Evolutionary conservation across 768 basidiomycete genomes (phyloP).

Genomic region (Russula virescens): DNA sequence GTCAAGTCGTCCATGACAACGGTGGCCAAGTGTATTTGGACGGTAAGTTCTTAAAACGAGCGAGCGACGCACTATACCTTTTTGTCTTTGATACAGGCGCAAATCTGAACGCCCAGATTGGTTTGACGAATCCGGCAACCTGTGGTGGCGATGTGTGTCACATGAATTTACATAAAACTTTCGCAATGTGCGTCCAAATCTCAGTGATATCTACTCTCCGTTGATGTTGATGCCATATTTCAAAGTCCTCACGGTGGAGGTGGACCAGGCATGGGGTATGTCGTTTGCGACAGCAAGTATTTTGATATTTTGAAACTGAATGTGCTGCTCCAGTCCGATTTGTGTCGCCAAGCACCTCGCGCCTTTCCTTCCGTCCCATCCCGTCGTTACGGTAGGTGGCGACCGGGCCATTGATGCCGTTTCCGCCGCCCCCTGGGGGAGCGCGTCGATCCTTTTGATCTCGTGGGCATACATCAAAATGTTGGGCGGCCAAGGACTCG

Average conservation of each 20-base stretch:
- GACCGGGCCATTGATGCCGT: conserved; percentile 79
- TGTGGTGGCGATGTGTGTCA: conserved; percentile 98
- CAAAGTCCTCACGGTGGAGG: conserved; percentile 92
- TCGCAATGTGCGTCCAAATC: conserved; percentile 66
- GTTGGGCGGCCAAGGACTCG: conserved; percentile 92
- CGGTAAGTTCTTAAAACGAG: conserved; percentile 36
- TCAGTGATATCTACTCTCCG: neutral
- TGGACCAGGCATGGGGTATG: conserved; percentile 90
- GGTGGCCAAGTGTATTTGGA: conserved; percentile 98
- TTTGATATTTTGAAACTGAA: conserved; percentile 4
- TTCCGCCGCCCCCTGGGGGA: conserved; percentile 89
- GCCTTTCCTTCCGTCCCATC: conserved; percentile 91
- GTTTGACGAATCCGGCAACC: conserved; percentile 86
- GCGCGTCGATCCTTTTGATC: conserved; percentile 90
- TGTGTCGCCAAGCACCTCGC: conserved; percentile 91
- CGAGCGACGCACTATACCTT: neutral
- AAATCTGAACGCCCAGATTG: conserved; percentile 92
- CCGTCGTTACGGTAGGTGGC: conserved; percentile 60
- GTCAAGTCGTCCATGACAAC: conserved; percentile 87
- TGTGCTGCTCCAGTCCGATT: conserved; percentile 57
- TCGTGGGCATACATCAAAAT: conserved; percentile 99
- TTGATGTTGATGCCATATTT: neutral
- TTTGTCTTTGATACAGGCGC: conserved; percentile 44
- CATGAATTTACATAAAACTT: conserved; percentile 97
- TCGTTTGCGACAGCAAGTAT: neutral